These are phyloP conservation scores for Speleostelium caveatum DNA, from an alignment of 78 protist species.

Conservation along the genomic window DNA sequence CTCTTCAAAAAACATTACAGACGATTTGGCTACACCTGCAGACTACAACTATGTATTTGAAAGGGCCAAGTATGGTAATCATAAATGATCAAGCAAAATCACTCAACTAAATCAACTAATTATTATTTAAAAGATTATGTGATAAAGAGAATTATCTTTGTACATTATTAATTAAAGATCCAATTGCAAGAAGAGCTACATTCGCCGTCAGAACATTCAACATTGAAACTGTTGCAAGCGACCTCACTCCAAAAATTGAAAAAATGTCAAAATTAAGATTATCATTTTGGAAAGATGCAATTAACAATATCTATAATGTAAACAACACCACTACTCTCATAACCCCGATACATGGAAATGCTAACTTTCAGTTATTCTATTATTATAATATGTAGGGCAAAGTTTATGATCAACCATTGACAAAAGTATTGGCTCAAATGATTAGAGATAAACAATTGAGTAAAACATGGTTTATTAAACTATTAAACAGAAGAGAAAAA, in stretches of 20 bases:
- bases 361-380: background rate
- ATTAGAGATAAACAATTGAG: conserved; percentile 63
- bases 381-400: conserved; percentile 30
- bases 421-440: conserved; percentile 68
- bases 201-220: conserved; percentile 61
- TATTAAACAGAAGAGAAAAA: conserved; percentile 64
- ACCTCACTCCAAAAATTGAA: conserved; percentile 30
- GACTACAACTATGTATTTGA: conserved; percentile 65
- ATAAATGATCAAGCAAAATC: background rate
- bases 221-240: conserved; percentile 54
- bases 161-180: conserved; percentile 34
- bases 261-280: conserved; percentile 48
- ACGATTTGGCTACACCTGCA: conserved; percentile 13
- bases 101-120: background rate
- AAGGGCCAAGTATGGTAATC: conserved; percentile 19
- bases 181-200: conserved; percentile 31
- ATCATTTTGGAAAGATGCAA: conserved; percentile 75
- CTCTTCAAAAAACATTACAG: conserved; percentile 21
- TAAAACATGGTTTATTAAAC: conserved; percentile 70
- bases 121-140: conserved; percentile 3
- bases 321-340: background rate
- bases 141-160: conserved; percentile 58
- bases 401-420: conserved; percentile 78
- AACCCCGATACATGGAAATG: background rate
- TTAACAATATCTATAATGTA: conserved; percentile 74